A percentile compares a stretch with the other conserved stretches of the same genome.
These are phyloP conservation scores for Nemania sp. DNA, from an alignment of 2,329 filamentous ascomycete genomes.

Conservation along the genomic window DNA sequence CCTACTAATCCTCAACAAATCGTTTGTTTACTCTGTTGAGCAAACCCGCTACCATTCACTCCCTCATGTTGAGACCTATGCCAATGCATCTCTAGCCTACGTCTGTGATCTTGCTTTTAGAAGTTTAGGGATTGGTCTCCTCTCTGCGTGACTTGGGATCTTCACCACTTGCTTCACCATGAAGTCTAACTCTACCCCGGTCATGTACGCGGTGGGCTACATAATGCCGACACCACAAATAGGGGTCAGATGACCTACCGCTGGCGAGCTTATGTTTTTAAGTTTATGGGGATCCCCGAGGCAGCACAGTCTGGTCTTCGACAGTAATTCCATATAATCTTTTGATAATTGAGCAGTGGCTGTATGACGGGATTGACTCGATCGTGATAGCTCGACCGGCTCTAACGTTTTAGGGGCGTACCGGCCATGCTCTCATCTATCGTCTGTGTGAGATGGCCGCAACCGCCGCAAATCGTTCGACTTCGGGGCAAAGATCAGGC, in stretches of 20 bases:
- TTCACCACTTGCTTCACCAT: conserved; percentile 1
- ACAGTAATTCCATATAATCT: no score
- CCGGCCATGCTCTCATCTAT: not conserved
- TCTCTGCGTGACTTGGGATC: no score
- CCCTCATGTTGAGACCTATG: not conserved
- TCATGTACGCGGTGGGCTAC: not conserved
- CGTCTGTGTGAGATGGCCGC: not conserved
- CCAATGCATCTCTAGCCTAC: not conserved
- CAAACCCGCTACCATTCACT: not conserved
- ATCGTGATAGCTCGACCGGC: not conserved
- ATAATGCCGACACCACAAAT: not conserved
- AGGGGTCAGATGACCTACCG: conserved; percentile 4
- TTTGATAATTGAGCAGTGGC: no score
- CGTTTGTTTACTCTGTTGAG: no score
- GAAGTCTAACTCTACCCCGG: not conserved
- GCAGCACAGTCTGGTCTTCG: not conserved
- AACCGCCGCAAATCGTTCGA: not conserved
- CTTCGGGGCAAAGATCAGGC: conserved; percentile 3
- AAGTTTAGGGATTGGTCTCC: no score
- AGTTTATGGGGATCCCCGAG: not conserved
- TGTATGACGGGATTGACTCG: no score
- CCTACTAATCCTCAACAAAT: no score
- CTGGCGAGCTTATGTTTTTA: not conserved
- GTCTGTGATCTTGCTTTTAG: not conserved
- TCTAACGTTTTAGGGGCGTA: not conserved